A percentile compares a stretch with the other conserved stretches of the same genome.
phyloP scores from a whole-genome alignment of 352 stramenopile genomes.

The Thalassiosira mediterranea region DNA sequence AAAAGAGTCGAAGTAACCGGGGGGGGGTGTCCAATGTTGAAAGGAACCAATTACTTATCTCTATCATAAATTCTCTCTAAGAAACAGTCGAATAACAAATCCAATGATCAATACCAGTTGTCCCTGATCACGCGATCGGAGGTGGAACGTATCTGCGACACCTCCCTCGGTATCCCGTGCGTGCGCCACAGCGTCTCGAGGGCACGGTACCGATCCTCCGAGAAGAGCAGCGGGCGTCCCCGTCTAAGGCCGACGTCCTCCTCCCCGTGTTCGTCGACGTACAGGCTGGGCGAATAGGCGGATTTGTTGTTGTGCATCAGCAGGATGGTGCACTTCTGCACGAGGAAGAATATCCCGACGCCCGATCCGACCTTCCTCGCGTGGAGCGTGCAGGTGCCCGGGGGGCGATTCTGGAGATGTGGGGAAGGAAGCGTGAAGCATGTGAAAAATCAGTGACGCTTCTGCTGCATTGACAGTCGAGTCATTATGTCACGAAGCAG shows the following conservation, averaged over 20 bases:
- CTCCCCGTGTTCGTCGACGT: conserved; percentile 86
- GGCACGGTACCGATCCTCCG: conserved; percentile 71
- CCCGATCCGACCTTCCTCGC: conserved; percentile 78
- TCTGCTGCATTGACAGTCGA: too few species aligned
- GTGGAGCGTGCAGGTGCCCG: conserved; percentile 82
- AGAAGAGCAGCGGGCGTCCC: conserved; percentile 81
- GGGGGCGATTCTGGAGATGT: conserved; percentile 38
- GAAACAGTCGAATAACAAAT: too few species aligned
- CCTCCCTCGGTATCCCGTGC: conserved; percentile 83
- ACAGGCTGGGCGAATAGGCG: conserved; percentile 83
- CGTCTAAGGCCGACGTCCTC: conserved; percentile 80
- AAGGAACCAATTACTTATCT: too few species aligned
- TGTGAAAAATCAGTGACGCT: conserved; percentile 4
- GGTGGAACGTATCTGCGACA: conserved; percentile 83
- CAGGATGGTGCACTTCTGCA: conserved; percentile 86
- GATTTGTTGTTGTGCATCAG: conserved; percentile 86
- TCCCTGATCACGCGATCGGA: conserved; percentile 84
- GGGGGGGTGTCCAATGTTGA: too few species aligned
- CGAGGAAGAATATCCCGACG: conserved; percentile 85
- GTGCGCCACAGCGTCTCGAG: conserved; percentile 81
- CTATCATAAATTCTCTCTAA: too few species aligned
- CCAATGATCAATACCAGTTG: conserved; percentile 83
- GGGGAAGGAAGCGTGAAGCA: conserved; percentile 14
- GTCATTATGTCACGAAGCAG: too few species aligned
- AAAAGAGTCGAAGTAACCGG: too few species aligned